A percentile compares a stretch with the other conserved stretches of the same genome.
These are phyloP conservation scores for Aureobasidium musti DNA, from an alignment of 2,329 filamentous ascomycete genomes.

Conservation along the genomic window DNA sequence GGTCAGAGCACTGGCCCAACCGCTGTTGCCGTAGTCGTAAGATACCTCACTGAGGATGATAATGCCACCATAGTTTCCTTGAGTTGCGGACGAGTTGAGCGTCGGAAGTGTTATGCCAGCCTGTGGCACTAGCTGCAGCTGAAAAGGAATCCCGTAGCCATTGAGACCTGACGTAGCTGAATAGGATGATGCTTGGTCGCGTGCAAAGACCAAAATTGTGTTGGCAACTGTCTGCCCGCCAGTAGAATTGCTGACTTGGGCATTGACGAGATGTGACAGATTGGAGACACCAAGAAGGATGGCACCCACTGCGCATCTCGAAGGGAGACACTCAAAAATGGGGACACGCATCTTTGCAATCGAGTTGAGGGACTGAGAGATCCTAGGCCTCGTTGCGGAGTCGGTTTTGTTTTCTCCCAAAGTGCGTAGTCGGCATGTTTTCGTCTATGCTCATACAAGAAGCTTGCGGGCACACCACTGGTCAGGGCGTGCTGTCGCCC, in stretches of 20 bases:
- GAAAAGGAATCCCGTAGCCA: conserved; percentile 62
- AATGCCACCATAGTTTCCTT: conserved; percentile 63
- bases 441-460: background rate
- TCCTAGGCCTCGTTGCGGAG: background rate
- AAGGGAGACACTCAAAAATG: background rate
- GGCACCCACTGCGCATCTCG: background rate
- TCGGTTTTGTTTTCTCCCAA: conserved; percentile 5
- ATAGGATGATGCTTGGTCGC: conserved; percentile 52
- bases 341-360: background rate
- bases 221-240: conserved; percentile 34
- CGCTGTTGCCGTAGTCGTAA: conserved; percentile 53
- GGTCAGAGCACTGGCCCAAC: conserved; percentile 58
- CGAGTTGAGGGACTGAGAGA: background rate
- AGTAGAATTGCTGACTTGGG: conserved; percentile 8
- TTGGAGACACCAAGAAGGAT: background rate
- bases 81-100: conserved; percentile 52
- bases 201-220: conserved; percentile 60
- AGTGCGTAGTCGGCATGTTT: background rate
- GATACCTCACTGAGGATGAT: conserved; percentile 57
- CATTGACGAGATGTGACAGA: background rate
- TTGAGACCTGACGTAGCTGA: conserved; percentile 58
- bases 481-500: background rate
- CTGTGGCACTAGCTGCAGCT: conserved; percentile 56
- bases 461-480: background rate
- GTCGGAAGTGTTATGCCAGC: conserved; percentile 54